Percentiles rank a stretch among this genome's conserved stretches.
phyloP scores from a whole-genome alignment of 495 filamentous ascomycete species.

The Neurospora discreta region DNA sequence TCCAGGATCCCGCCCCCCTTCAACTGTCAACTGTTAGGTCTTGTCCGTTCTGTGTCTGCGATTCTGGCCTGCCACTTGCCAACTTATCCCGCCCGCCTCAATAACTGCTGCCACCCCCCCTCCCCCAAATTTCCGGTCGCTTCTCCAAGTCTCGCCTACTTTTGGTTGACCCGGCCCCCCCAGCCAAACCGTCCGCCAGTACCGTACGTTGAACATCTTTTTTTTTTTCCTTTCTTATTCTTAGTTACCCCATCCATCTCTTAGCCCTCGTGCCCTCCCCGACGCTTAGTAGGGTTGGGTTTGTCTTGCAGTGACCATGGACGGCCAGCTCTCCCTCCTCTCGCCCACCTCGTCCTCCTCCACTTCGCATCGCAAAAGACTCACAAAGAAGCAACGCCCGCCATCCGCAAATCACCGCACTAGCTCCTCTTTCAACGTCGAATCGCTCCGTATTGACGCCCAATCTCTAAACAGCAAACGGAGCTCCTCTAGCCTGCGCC shows the following conservation, averaged over 20 bases:
- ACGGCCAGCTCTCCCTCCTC: conserved; percentile 24
- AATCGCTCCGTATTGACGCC: conserved; percentile 39
- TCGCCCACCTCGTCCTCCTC: conserved; percentile 20
- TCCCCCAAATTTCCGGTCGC: neutral
- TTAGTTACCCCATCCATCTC: conserved; percentile 20
- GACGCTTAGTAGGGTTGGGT: conserved; percentile 12
- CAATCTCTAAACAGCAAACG: conserved; percentile 42
- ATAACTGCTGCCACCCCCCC: conserved; percentile 6
- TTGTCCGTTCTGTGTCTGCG: conserved; percentile 1
- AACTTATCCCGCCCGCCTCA: conserved; percentile 15
- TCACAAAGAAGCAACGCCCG: conserved; percentile 43
- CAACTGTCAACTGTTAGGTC: neutral
- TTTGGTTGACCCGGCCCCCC: neutral
- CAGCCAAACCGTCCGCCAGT: neutral
- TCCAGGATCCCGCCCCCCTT: neutral
- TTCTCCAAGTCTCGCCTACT: neutral
- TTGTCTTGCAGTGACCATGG: conserved; percentile 23
- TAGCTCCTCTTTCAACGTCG: conserved; percentile 25
- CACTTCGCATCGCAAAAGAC: conserved; percentile 36
- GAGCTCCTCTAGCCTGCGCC: conserved; percentile 48
- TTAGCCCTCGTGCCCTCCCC: conserved; percentile 12
- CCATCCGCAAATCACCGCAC: conserved; percentile 26
- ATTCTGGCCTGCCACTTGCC: conserved; percentile 5
- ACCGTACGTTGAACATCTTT: conserved; percentile 7
- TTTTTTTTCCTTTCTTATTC: conserved; percentile 11